Evolutionary conservation across 2,329 filamentous ascomycete species (phyloP).

Genomic region (Clarireedia paspali): DNA sequence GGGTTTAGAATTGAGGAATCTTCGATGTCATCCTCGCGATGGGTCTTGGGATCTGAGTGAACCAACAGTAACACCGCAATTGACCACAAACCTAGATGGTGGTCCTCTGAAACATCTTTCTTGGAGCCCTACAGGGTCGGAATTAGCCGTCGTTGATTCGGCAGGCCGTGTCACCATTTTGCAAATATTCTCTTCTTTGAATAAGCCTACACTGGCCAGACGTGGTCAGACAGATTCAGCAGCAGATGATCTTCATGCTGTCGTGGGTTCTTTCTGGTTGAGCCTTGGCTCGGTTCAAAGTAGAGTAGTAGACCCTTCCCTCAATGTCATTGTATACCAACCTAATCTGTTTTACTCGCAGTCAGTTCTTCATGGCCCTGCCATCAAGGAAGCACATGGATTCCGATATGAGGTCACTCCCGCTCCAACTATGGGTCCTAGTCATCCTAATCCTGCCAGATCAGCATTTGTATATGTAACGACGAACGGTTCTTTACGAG

Average conservation of each 20-base stretch:
- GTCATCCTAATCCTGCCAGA: conserved; percentile 62
- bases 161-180: conserved; percentile 71
- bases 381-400: conserved; percentile 47
- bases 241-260: conserved; percentile 64
- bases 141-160: conserved; percentile 77
- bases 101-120: conserved; percentile 70
- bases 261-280: conserved; percentile 86
- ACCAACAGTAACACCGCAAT: conserved; percentile 54
- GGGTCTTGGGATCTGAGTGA: conserved; percentile 72
- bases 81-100: conserved; percentile 53
- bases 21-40: conserved; percentile 60
- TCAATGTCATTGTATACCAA: not conserved
- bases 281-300: conserved; percentile 24
- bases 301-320: conserved; percentile 22
- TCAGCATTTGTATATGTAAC: conserved; percentile 73
- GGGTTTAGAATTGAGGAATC: conserved; percentile 62
- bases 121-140: conserved; percentile 68
- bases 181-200: conserved; percentile 63
- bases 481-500: conserved; percentile 61
- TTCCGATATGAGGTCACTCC: conserved; percentile 66
- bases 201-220: conserved; percentile 57
- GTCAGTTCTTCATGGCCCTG: conserved; percentile 50
- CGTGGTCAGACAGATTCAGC: conserved; percentile 58
- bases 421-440: conserved; percentile 60
- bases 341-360: conserved; percentile 23